Evolutionary conservation across 2,329 filamentous ascomycete genomes (phyloP), one percentile per base, ranked within the genome.

Genomic region (Fusarium solani-melongenae): DNA sequence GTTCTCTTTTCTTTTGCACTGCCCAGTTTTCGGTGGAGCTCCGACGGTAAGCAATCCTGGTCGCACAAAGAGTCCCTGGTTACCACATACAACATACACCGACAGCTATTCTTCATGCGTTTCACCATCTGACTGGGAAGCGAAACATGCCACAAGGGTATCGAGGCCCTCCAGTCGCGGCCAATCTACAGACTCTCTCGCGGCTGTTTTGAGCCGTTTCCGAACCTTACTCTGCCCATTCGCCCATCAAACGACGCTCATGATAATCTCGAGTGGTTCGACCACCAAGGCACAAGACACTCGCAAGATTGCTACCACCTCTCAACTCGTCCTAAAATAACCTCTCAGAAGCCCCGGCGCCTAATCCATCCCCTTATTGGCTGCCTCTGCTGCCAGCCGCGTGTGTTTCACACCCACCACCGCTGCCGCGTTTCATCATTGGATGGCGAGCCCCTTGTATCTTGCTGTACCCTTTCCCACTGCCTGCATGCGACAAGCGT

Each of bases 341-440:
- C n/a, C 27, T 44, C 53, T 69, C 59, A 65, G 46, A 67, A 66
- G 63, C 64, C 73, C 65, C 74, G 74, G 80, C 79, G 78, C 80
- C 75, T 81, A 81, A 70, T 69, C 62, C 68, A n/a, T 12, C 55
- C 61, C 59, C 60, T 62, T 44, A 81, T 81, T 81, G 80, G 80
- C 61, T 67, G 41, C 58, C 31, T 61, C 63, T 58, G 56, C 66
- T 67, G 55, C 46, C 61, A 49, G 67, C 69, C 73, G 77, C 75
- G 73, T 73, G 76, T 76, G 73, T 78, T 78, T 78, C 77, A 78
- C 76, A 70, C 75, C 73, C 70, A 66, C 68, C 76, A 70, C 58
- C 59, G 55, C 70, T 63, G 64, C 64, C 44, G 62, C 67, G 76
- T 78, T 76, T 78, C 74, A 77, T 78, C 69, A 73, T 74, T 76